Percentiles rank a stretch among this genome's conserved stretches.
Evolutionary conservation across 192 early-diverging fungal species (phyloP).

Genomic region (Backusella tarrabulga): DNA sequence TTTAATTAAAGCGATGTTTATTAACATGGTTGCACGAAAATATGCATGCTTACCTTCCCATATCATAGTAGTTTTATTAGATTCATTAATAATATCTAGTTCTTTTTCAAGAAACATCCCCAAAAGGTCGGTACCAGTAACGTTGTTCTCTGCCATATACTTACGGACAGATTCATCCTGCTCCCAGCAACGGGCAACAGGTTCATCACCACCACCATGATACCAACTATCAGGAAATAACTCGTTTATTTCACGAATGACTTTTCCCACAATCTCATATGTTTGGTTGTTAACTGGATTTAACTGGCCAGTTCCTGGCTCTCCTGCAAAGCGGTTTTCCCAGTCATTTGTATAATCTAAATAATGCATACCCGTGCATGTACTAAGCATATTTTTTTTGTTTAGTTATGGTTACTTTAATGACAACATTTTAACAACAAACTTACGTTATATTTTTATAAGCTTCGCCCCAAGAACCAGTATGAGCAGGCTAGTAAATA

Average conservation of each 20-base stretch:
- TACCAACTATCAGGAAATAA: constrained; percentile 71
- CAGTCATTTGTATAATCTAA: constrained; percentile 44
- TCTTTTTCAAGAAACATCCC: constrained; percentile 46
- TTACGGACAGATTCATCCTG: constrained; percentile 36
- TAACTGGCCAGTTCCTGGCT: constrained; percentile 85
- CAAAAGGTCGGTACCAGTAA: constrained; percentile 23
- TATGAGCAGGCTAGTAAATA: constrained; percentile 65
- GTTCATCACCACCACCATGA: constrained; percentile 80
- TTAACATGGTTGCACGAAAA: not conserved
- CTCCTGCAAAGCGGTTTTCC: constrained; percentile 48
- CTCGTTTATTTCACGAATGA: constrained; percentile 65
- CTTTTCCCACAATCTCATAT: constrained; percentile 53
- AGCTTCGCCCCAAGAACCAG: constrained; percentile 41
- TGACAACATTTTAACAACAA: not conserved
- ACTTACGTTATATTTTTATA: constrained; percentile 37
- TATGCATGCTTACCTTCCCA: constrained; percentile 67
- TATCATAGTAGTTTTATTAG: constrained; percentile 57
- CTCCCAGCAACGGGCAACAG: constrained; percentile 68
- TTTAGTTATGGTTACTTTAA: not conserved
- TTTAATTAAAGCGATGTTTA: not conserved
- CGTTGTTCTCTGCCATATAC: constrained; percentile 36
- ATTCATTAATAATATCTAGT: constrained; percentile 34
- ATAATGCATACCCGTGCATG: constrained; percentile 34
- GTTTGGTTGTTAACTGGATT: constrained; percentile 66
- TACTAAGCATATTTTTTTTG: constrained; percentile 3